Conservation (phyloP, 2,329 filamentous ascomycete species). For the Fusarium sp. region DNA sequence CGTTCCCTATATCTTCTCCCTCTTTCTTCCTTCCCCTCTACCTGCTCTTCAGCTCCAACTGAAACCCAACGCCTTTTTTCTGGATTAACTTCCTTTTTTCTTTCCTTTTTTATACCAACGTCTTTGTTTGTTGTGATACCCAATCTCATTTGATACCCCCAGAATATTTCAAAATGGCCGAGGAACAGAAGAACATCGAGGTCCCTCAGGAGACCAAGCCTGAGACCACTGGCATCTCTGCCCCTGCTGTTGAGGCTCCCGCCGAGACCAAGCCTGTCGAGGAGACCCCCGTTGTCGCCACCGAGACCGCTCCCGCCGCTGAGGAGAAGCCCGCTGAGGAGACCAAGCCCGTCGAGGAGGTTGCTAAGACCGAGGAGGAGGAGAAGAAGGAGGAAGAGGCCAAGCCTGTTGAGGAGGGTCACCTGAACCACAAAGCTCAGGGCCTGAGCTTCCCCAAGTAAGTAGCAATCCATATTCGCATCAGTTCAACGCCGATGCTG, state of each 20-base stretch:
- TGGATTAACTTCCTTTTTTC: slow-evolving; percentile 54
- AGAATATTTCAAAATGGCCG: slow-evolving; percentile 73
- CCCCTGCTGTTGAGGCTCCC: slow-evolving; percentile 51
- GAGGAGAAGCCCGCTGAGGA: slow-evolving; percentile 60
- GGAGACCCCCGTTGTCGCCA: slow-evolving; percentile 51
- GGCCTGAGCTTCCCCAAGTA: slow-evolving; percentile 88
- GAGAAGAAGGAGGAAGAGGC: slow-evolving; percentile 67
- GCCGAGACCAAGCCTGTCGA: slow-evolving; percentile 56
- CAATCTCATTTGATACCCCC: slow-evolving; percentile 57
- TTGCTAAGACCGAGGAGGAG: slow-evolving; percentile 57
- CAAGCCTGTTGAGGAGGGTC: slow-evolving; percentile 83
- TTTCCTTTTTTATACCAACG: slow-evolving; percentile 56
- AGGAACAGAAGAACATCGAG: slow-evolving; percentile 77
- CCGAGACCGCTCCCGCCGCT: slow-evolving; percentile 52
- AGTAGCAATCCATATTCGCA: slow-evolving; percentile 51
- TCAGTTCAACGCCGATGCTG: neutral
- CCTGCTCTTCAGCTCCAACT: slow-evolving; percentile 51
- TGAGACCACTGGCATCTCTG: slow-evolving; percentile 51
- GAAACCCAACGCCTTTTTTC: slow-evolving; percentile 50
- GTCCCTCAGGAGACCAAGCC: slow-evolving; percentile 65
- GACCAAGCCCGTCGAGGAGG: slow-evolving; percentile 58
- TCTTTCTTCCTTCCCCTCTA: slow-evolving; percentile 52
- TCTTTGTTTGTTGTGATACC: slow-evolving; percentile 66
- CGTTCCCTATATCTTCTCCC: slow-evolving; percentile 42
- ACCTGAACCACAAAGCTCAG: slow-evolving; percentile 89